Base-by-base conservation (phyloP, 2,329 filamentous ascomycete species). In the Fusarium succisae region DNA sequence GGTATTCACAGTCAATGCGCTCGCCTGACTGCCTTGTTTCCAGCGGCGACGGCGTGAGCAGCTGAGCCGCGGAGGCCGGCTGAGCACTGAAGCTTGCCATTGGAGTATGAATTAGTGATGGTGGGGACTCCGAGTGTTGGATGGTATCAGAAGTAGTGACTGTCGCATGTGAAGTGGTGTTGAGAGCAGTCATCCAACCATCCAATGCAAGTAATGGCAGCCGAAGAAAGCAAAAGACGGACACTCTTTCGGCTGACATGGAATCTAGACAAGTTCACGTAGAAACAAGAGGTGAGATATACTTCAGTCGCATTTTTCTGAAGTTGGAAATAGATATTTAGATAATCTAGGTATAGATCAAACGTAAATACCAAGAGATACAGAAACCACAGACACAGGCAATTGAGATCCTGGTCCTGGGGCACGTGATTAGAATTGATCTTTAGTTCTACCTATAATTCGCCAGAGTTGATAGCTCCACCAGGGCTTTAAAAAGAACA, bases 21-120 rank as follows among this genome's bases (percentile, higher is more conserved):
- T 45, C 55, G 59, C 55, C 37, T 44, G 53, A 53, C 51, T 69
- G 59, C 56, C 72, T 69, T 57, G 58, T 61, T 71, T 62, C 45
- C 43, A 63, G 38, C 26, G 30, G 57, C 53, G 47, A 70, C 48
- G 47, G 53, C 43, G 43, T 35, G 41, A 65, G 22, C 32, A 55
- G 53, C 57, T 69, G 64, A 72, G 70, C 71, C 72, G 72, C 59
- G 57, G 41, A 58, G 39, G 50, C 47, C 59, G 63, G 56, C 51
- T 55, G 56, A 56, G 54, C 28, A 61, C 35, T 43, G 61, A 32
- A 58, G 39, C 47, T 69, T 35, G 37, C 22, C 67, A 75, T 69
- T 65, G 72, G 68, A 58, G 67, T 43, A 55, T 35, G 51, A 64
- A 56, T 22, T 24, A 60, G 37, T 56, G 63, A 53, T 57, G 68